These are phyloP conservation scores for Penicillium taxi DNA, from an alignment of 495 filamentous ascomycete genomes.

Conservation along the genomic window DNA sequence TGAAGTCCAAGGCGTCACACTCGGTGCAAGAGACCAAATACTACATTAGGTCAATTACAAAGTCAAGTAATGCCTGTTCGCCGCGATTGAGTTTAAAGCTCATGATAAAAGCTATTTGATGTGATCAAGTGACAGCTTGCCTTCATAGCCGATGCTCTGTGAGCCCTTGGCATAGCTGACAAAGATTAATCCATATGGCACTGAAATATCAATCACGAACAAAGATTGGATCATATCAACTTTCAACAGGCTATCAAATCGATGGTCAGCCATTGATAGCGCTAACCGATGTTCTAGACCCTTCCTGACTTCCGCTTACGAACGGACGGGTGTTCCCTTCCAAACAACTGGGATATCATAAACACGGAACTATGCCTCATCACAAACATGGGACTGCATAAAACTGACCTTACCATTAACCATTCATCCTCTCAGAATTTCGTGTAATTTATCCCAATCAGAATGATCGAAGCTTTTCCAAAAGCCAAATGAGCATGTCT, in stretches of 20 bases:
- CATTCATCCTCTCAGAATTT: slow-evolving; percentile 16
- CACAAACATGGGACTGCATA: background rate
- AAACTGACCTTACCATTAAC: background rate
- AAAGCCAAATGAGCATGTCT: background rate
- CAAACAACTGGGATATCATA: background rate
- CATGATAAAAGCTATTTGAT: too few relatives aligned
- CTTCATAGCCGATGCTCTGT: too few relatives aligned
- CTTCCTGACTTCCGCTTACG: background rate
- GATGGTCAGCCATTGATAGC: too few relatives aligned
- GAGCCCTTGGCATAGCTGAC: background rate
- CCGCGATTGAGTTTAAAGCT: too few relatives aligned
- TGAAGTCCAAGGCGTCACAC: too few relatives aligned
- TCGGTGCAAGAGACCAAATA: too few relatives aligned
- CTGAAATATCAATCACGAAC: background rate
- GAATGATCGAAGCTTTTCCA: background rate
- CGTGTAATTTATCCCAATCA: background rate
- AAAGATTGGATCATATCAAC: background rate
- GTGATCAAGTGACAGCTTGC: too few relatives aligned
- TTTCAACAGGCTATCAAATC: background rate
- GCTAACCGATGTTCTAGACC: too few relatives aligned
- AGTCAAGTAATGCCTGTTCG: too few relatives aligned
- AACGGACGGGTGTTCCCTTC: background rate
- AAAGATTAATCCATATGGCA: background rate
- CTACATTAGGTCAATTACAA: too few relatives aligned
- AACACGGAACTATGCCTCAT: slow-evolving; percentile 1